phyloP scores from a whole-genome alignment of 805 yeast genomes.

The Yamadazyma paraphyllophila region DNA sequence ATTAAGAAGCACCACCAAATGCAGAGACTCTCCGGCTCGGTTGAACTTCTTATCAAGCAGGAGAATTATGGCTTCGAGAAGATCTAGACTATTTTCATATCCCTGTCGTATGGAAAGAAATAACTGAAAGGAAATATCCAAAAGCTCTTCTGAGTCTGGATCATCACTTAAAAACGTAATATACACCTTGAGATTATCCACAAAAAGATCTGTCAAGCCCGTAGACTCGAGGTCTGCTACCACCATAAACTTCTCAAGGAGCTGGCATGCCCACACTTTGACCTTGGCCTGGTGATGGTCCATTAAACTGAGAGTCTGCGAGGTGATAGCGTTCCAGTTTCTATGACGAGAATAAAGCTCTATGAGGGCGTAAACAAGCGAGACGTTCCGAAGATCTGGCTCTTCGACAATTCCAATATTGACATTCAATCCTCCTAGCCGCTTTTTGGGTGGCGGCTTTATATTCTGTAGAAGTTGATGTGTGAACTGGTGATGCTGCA shows the following conservation, averaged over 20 bases:
- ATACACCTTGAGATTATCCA: slow-evolving; percentile 19
- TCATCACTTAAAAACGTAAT: slow-evolving; percentile 1
- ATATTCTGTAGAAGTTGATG: slow-evolving; percentile 1
- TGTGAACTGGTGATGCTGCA: not conserved
- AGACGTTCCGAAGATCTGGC: not conserved
- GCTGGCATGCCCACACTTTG: slow-evolving; percentile 22
- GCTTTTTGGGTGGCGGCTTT: slow-evolving; percentile 1
- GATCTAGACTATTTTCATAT: slow-evolving; percentile 18
- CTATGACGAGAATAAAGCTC: slow-evolving; percentile 8
- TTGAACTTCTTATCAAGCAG: slow-evolving; percentile 15
- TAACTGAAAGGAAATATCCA: slow-evolving; percentile 1
- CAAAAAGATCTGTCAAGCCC: slow-evolving; percentile 27
- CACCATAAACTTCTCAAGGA: slow-evolving; percentile 1
- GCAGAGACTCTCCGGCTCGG: slow-evolving; percentile 9
- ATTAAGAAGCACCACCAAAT: slow-evolving; percentile 3
- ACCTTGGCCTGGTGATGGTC: slow-evolving; percentile 31
- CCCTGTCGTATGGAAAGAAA: not conserved
- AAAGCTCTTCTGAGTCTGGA: slow-evolving; percentile 1
- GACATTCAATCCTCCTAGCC: slow-evolving; percentile 9
- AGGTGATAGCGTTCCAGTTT: slow-evolving; percentile 27
- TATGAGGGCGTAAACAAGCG: slow-evolving; percentile 25
- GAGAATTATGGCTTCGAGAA: slow-evolving; percentile 21
- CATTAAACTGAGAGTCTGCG: slow-evolving; percentile 33
- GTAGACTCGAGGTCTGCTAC: slow-evolving; percentile 13
- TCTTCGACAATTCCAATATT: slow-evolving; percentile 3